Percentiles rank a stretch among this genome's conserved stretches.
phyloP scores from a whole-genome alignment of 176 grass and related monocot genomes.

The Stipa capillata region DNA sequence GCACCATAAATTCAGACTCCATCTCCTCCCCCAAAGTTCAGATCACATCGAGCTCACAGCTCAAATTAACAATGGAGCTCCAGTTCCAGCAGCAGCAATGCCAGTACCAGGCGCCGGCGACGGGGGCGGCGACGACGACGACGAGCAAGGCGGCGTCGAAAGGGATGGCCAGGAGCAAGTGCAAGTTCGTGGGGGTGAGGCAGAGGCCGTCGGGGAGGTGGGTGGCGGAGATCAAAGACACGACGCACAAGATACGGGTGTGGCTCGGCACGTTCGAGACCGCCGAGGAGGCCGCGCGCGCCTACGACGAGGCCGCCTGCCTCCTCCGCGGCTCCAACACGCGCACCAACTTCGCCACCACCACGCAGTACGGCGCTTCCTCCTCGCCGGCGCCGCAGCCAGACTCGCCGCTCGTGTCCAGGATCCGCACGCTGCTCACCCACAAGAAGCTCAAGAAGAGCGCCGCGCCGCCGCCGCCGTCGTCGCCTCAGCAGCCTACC shows the following conservation, averaged over 20 bases:
- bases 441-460: constrained; percentile 50
- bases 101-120: constrained; percentile 18
- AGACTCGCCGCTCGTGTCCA: constrained; percentile 32
- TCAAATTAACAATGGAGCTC: constrained; percentile 46
- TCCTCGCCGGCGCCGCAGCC: background rate
- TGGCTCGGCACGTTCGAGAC: constrained; percentile 75
- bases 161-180: constrained; percentile 16
- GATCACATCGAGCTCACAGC: no score
- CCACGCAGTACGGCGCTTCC: background rate
- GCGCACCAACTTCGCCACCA: constrained; percentile 52
- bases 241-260: constrained; percentile 52
- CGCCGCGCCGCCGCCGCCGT: background rate
- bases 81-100: constrained; percentile 46
- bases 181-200: constrained; percentile 52
- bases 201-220: constrained; percentile 58
- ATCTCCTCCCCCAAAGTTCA: background rate
- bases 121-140: background rate
- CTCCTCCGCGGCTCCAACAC: constrained; percentile 62
- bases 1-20: constrained; percentile 43
- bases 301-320: constrained; percentile 62
- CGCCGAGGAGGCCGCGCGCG: constrained; percentile 47
- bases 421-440: constrained; percentile 39
- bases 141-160: background rate
- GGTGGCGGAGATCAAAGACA: constrained; percentile 76
- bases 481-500: background rate